Conservation (phyloP, 2,329 filamentous ascomycete genomes). For the Fusarium temperatum region DNA sequence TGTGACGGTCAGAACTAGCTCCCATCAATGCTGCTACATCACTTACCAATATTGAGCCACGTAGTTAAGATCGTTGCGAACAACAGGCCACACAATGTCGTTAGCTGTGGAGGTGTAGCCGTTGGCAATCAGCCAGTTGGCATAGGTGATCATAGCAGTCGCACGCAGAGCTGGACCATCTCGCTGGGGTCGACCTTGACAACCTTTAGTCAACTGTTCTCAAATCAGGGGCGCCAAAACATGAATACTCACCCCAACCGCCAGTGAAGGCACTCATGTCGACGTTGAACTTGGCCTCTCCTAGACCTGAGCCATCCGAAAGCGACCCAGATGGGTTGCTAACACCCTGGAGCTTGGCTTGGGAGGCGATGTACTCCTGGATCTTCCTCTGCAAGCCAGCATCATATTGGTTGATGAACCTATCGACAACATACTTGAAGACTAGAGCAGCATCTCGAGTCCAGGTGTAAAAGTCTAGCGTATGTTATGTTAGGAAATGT, state of each 20-base stretch:
- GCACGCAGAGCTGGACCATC: constrained; percentile 83
- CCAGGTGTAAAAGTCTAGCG: constrained; percentile 79
- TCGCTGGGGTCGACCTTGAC: constrained; percentile 72
- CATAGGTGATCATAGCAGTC: constrained; percentile 76
- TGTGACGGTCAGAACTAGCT: constrained; percentile 24
- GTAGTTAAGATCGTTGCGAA: constrained; percentile 79
- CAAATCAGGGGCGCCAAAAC: not conserved
- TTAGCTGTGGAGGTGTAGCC: constrained; percentile 67
- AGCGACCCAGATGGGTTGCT: constrained; percentile 74
- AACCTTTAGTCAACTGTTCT: constrained; percentile 8
- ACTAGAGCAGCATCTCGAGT: constrained; percentile 77
- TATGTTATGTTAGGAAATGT: constrained; percentile 16
- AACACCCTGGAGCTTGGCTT: constrained; percentile 72
- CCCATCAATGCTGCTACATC: too few relatives aligned
- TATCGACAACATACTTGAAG: constrained; percentile 74
- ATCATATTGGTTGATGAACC: constrained; percentile 68
- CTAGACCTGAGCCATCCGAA: constrained; percentile 64
- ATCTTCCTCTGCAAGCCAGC: constrained; percentile 66
- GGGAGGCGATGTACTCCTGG: constrained; percentile 72
- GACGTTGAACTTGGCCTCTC: constrained; percentile 78
- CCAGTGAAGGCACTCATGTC: constrained; percentile 72
- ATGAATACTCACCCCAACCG: constrained; percentile 63
- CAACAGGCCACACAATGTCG: constrained; percentile 74
- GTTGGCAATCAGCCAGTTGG: constrained; percentile 75
- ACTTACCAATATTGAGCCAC: constrained; percentile 74